Percentiles rank a stretch among this genome's conserved stretches.
Conservation (phyloP, 169 alveolate genomes). For the Cryptosporidium muris region DNA sequence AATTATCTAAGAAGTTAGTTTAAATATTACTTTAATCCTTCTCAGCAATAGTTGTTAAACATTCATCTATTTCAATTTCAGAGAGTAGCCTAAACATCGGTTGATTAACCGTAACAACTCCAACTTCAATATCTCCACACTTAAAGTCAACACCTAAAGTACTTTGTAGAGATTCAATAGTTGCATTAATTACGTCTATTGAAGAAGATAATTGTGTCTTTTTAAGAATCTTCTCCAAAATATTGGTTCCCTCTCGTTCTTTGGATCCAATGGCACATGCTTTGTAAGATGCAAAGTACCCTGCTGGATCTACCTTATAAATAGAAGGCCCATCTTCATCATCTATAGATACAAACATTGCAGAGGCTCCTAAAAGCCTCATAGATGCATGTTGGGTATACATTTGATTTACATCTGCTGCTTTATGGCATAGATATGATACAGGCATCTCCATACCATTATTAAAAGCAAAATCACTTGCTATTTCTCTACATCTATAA, state of each 20-base stretch:
- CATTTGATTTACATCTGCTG: conserved; percentile 91
- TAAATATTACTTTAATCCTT: conserved; percentile 75
- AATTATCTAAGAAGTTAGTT: too few relatives aligned
- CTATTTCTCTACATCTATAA: conserved; percentile 81
- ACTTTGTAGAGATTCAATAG: conserved; percentile 47
- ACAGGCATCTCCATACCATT: conserved; percentile 93
- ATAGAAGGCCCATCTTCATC: conserved; percentile 93
- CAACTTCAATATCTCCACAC: conserved; percentile 90
- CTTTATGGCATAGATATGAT: conserved; percentile 88
- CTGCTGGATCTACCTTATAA: conserved; percentile 96
- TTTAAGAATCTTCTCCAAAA: conserved; percentile 81
- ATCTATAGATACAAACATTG: conserved; percentile 90
- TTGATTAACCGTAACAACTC: conserved; percentile 84
- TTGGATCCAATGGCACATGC: conserved; percentile 91
- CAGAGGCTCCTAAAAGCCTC: conserved; percentile 87
- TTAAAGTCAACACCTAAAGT: conserved; percentile 80
- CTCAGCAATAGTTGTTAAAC: conserved; percentile 87
- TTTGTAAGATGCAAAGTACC: conserved; percentile 92
- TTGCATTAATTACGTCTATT: conserved; percentile 63
- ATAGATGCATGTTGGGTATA: conserved; percentile 95
- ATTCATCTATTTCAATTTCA: conserved; percentile 85
- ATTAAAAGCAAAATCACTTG: conserved; percentile 88
- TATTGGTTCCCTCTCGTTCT: conserved; percentile 89
- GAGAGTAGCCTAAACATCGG: conserved; percentile 86
- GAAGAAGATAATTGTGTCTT: conserved; percentile 47